These are phyloP conservation scores for Nissolia schottii DNA, from an alignment of 306 rosid species.

Conservation along the genomic window DNA sequence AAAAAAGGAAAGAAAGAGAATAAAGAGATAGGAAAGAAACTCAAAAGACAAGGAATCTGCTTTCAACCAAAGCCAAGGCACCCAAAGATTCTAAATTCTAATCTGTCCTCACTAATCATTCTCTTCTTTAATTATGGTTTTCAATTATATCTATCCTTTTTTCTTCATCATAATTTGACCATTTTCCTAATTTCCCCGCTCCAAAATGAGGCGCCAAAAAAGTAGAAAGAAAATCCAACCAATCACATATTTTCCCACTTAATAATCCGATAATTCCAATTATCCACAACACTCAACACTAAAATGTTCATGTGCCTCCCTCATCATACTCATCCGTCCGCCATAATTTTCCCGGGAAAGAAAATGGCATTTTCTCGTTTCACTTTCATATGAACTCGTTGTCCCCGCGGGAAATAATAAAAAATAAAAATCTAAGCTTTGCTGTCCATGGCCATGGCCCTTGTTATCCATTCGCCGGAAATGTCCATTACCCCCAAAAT, in stretches of 20 bases:
- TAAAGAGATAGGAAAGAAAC: background rate
- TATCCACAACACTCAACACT: background rate
- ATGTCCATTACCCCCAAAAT: constrained; percentile 24
- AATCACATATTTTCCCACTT: background rate
- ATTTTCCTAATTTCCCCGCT: background rate
- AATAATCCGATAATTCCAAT: constrained; percentile 7
- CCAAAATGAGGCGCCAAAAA: background rate
- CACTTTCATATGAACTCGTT: constrained; percentile 14
- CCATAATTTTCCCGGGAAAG: background rate
- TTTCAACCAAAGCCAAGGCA: background rate
- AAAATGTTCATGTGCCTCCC: background rate
- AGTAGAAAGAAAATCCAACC: constrained; percentile 15
- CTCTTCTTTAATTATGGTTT: background rate
- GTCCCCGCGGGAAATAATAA: background rate
- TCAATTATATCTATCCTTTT: background rate
- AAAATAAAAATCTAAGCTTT: background rate
- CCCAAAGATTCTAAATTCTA: constrained; percentile 16
- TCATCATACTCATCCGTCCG: background rate
- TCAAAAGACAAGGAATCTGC: background rate
- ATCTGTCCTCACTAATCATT: background rate
- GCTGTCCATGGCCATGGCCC: constrained; percentile 41
- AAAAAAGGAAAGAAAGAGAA: too few species aligned
- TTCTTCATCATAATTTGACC: background rate
- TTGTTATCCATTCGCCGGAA: constrained; percentile 49
- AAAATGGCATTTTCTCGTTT: background rate